These are phyloP conservation scores for Panicum hallii DNA, from an alignment of 202 grass and related monocot species.

Conservation along the genomic window DNA sequence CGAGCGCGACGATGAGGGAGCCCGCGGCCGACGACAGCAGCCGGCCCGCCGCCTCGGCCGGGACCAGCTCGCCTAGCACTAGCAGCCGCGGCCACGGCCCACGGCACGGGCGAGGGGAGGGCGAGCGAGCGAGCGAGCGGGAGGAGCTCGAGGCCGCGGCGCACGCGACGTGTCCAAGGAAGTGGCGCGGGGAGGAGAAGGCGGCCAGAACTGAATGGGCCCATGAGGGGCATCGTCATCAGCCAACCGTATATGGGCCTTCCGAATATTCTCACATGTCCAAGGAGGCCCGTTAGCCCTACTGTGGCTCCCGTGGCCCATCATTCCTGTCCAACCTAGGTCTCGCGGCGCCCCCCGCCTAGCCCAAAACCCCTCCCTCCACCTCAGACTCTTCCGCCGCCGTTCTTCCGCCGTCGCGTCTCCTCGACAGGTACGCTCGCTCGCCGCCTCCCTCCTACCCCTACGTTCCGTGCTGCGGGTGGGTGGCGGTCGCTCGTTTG, in stretches of 20 bases:
- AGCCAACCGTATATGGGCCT: not conserved
- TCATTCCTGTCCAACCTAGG: slow-evolving; percentile 28
- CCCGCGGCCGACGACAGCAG: no score
- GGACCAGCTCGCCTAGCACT: no score
- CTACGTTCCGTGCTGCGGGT: not conserved
- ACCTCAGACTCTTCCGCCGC: not conserved
- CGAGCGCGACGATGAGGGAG: no score
- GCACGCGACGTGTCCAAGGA: no score
- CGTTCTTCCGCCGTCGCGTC: not conserved
- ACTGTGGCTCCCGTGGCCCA: not conserved
- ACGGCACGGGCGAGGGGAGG: no score
- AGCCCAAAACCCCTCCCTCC: not conserved
- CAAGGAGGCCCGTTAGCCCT: not conserved
- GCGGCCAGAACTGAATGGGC: no score
- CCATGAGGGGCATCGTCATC: no score
- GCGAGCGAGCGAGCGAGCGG: no score
- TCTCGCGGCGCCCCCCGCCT: not conserved
- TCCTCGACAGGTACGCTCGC: not conserved
- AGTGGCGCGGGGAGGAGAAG: no score
- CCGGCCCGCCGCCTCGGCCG: no score
- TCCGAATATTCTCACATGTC: not conserved
- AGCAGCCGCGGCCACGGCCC: no score
- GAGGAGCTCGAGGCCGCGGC: no score
- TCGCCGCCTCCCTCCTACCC: not conserved
- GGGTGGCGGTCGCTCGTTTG: not conserved